phyloP scores from a whole-genome alignment of 1,139 yeast genomes.

The Lodderomyces theae region DNA sequence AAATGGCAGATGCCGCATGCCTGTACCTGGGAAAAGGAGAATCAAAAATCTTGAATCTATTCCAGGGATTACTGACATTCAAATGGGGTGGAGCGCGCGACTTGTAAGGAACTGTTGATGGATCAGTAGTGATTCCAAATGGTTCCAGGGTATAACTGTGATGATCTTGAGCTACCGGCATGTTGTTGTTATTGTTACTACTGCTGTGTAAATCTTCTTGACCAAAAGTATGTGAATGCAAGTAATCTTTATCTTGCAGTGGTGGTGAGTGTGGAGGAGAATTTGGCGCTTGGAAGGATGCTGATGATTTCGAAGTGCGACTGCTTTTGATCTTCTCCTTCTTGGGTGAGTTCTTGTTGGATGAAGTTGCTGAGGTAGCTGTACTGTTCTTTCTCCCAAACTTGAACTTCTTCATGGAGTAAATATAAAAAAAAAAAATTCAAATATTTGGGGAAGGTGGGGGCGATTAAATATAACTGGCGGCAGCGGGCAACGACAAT shows the following conservation, averaged over 20 bases:
- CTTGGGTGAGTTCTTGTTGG: neutral
- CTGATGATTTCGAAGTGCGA: constrained; percentile 1
- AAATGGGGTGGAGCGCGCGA: constrained; percentile 12
- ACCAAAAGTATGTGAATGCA: neutral
- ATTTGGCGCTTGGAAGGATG: constrained; percentile 4
- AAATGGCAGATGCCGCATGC: constrained; percentile 76
- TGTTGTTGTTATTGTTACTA: constrained; percentile 1
- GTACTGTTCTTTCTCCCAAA: constrained; percentile 4
- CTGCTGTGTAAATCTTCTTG: neutral
- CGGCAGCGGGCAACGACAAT: too few relatives aligned
- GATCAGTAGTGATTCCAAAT: constrained; percentile 5
- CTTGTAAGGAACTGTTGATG: constrained; percentile 8
- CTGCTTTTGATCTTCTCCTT: constrained; percentile 1
- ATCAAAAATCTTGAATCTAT: constrained; percentile 60
- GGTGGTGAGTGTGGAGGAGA: neutral
- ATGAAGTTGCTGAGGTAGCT: constrained; percentile 2
- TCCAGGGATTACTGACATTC: constrained; percentile 63
- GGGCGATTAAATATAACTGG: constrained; percentile 2
- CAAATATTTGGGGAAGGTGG: neutral
- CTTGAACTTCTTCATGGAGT: constrained; percentile 2
- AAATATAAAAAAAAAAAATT: too few relatives aligned
- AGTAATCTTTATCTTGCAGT: neutral
- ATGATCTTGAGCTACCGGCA: constrained; percentile 7
- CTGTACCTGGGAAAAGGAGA: constrained; percentile 95
- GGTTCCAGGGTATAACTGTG: constrained; percentile 2